Conservation (phyloP, 2,329 filamentous ascomycete species). For the Didymella arachidicola region DNA sequence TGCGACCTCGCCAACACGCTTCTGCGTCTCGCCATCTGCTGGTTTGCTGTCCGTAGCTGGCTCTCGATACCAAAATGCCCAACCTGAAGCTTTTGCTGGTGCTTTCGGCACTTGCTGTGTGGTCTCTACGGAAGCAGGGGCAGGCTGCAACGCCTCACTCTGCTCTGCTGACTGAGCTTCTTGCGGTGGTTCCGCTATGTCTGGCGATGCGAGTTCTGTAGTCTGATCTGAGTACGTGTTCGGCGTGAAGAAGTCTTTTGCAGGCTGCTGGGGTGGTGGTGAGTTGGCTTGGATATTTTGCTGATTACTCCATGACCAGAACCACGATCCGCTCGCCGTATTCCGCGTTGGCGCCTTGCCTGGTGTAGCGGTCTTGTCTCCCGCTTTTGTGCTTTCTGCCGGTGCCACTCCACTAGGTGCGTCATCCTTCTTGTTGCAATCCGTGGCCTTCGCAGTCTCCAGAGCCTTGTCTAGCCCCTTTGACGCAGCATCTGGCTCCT, state of each 20-base stretch:
- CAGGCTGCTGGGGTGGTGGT: slow-evolving; percentile 27
- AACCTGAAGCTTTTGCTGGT: slow-evolving; percentile 66
- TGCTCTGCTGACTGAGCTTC: slow-evolving; percentile 14
- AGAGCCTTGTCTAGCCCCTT: slow-evolving; percentile 35
- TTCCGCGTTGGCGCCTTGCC: slow-evolving; percentile 26
- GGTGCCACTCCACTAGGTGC: slow-evolving; percentile 10
- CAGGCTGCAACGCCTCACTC: neutral
- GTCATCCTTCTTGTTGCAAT: slow-evolving; percentile 36
- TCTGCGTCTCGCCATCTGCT: slow-evolving; percentile 65
- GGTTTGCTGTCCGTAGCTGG: slow-evolving; percentile 59
- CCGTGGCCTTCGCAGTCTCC: slow-evolving; percentile 12
- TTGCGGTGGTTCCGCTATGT: neutral
- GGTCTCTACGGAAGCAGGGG: slow-evolving; percentile 7
- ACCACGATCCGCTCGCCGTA: slow-evolving; percentile 54
- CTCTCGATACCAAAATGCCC: slow-evolving; percentile 82
- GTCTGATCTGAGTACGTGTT: slow-evolving; percentile 20
- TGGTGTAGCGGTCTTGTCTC: slow-evolving; percentile 24
- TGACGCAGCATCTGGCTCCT: slow-evolving; percentile 39
- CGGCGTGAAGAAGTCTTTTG: slow-evolving; percentile 18
- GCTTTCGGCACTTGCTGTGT: slow-evolving; percentile 39
- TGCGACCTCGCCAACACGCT: slow-evolving; percentile 60
- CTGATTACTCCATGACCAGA: slow-evolving; percentile 58
- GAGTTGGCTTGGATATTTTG: slow-evolving; percentile 52
- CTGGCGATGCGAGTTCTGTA: slow-evolving; percentile 15
- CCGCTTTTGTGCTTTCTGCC: slow-evolving; percentile 24